These are phyloP conservation scores for Lactuca sativa DNA, from an alignment of 129 eudicot genomes.

Conservation along the genomic window DNA sequence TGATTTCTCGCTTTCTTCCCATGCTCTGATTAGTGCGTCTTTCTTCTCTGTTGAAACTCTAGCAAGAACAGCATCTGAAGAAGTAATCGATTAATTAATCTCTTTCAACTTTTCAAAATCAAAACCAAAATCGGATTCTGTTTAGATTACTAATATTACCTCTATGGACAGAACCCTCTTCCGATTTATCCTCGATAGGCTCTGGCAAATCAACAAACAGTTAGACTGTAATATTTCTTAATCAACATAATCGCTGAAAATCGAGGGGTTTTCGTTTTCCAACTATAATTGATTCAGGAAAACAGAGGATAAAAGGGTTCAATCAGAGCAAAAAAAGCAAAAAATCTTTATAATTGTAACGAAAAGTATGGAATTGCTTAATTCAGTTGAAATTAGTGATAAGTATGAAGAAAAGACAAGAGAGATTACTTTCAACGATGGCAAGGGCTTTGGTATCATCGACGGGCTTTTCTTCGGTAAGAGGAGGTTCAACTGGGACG, in stretches of 20 bases:
- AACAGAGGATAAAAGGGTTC: not conserved
- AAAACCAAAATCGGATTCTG: not conserved
- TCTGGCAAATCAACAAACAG: conserved; percentile 40
- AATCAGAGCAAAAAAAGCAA: not conserved
- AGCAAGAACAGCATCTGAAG: conserved; percentile 76
- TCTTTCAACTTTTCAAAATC: not conserved
- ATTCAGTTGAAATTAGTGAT: not conserved
- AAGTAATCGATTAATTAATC: conserved; percentile 10
- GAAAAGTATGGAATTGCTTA: not conserved
- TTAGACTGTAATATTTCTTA: conserved; percentile 19
- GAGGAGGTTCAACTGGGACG: conserved; percentile 41
- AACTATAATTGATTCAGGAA: not conserved
- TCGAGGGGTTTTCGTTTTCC: not conserved
- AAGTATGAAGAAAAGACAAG: not conserved
- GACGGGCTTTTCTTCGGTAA: conserved; percentile 45
- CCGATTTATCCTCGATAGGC: conserved; percentile 55
- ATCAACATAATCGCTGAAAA: not conserved
- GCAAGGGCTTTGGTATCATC: conserved; percentile 73
- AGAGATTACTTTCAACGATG: conserved; percentile 56
- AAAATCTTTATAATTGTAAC: not conserved
- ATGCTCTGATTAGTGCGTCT: conserved; percentile 77
- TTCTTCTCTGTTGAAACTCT: conserved; percentile 82
- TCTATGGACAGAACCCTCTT: conserved; percentile 77
- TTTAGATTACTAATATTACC: conserved; percentile 37
- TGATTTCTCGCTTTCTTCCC: conserved; percentile 98